These are phyloP conservation scores for Periconia sp. DNA, from an alignment of 2,329 filamentous ascomycete genomes.

Conservation along the genomic window DNA sequence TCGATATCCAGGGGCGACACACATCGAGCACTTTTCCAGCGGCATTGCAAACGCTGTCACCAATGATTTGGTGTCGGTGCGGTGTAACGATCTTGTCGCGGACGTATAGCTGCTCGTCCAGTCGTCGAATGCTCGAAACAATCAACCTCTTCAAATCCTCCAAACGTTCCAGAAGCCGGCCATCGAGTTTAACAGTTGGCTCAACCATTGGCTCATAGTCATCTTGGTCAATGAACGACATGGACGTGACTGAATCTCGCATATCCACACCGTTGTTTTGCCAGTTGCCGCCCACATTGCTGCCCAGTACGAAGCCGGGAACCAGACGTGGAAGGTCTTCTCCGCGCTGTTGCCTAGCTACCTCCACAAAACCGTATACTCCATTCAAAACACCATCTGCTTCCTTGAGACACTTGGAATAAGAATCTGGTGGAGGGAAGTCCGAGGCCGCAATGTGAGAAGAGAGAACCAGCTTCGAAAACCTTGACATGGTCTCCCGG, in stretches of 20 bases:
- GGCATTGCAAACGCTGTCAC: slow-evolving; percentile 78
- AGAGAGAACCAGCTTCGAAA: slow-evolving; percentile 97
- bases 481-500: slow-evolving; percentile 98
- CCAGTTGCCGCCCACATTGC: slow-evolving; percentile 84
- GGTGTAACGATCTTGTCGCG: slow-evolving; percentile 81
- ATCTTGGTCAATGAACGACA: slow-evolving; percentile 80
- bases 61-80: slow-evolving; percentile 75
- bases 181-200: slow-evolving; percentile 73
- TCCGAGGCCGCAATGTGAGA: slow-evolving; percentile 97
- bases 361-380: slow-evolving; percentile 94
- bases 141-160: slow-evolving; percentile 85
- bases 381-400: slow-evolving; percentile 94
- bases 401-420: slow-evolving; percentile 93
- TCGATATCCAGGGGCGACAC: slow-evolving; percentile 86
- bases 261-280: slow-evolving; percentile 66
- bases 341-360: slow-evolving; percentile 88
- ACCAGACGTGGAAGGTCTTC: slow-evolving; percentile 92
- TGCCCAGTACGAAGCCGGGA: slow-evolving; percentile 90
- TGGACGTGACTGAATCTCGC: slow-evolving; percentile 66
- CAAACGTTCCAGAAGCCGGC: slow-evolving; percentile 75
- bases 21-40: slow-evolving; percentile 81
- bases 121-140: slow-evolving; percentile 78
- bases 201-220: slow-evolving; percentile 74
- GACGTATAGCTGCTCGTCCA: slow-evolving; percentile 80
- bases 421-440: slow-evolving; percentile 90